These are phyloP conservation scores for Neurospora sp. DNA, from an alignment of 495 filamentous ascomycete species.

Conservation along the genomic window DNA sequence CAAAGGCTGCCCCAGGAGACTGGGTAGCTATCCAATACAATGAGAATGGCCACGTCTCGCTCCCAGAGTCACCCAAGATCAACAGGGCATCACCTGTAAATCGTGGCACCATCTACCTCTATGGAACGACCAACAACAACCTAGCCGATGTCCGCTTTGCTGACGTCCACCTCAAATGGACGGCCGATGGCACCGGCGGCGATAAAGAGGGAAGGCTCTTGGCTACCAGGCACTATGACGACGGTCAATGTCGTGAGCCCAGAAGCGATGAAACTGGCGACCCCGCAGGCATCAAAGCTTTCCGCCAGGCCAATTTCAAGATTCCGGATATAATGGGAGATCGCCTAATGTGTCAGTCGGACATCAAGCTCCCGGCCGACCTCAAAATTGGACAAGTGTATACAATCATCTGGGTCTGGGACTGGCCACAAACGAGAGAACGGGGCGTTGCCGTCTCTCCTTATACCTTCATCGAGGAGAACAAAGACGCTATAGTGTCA, in stretches of 20 bases:
- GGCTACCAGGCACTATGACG: slow-evolving; percentile 66
- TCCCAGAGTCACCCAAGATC: slow-evolving; percentile 49
- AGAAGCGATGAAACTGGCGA: slow-evolving; percentile 5
- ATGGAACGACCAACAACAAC: slow-evolving; percentile 56
- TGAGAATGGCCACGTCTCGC: slow-evolving; percentile 83
- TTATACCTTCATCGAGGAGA: slow-evolving; percentile 9
- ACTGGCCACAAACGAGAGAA: slow-evolving; percentile 53
- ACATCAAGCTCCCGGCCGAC: slow-evolving; percentile 57
- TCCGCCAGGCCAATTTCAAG: slow-evolving; percentile 40
- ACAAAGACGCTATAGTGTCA: slow-evolving; percentile 39
- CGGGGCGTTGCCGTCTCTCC: slow-evolving; percentile 19
- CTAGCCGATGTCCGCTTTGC: slow-evolving; percentile 48
- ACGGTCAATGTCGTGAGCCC: slow-evolving; percentile 75
- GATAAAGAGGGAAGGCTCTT: slow-evolving; percentile 64
- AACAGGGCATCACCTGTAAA: slow-evolving; percentile 36
- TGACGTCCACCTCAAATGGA: slow-evolving; percentile 67
- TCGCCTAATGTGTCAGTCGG: slow-evolving; percentile 66
- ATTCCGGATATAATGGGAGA: slow-evolving; percentile 17
- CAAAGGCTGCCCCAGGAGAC: slow-evolving; percentile 57
- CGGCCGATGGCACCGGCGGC: slow-evolving; percentile 61
- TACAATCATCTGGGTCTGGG: slow-evolving; percentile 89
- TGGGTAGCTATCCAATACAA: slow-evolving; percentile 63
- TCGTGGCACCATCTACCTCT: slow-evolving; percentile 69
- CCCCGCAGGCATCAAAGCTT: slow-evolving; percentile 35
- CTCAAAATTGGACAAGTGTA: slow-evolving; percentile 41